Conservation (phyloP, 2,329 filamentous ascomycete genomes). For the Fusarium annulatum region DNA sequence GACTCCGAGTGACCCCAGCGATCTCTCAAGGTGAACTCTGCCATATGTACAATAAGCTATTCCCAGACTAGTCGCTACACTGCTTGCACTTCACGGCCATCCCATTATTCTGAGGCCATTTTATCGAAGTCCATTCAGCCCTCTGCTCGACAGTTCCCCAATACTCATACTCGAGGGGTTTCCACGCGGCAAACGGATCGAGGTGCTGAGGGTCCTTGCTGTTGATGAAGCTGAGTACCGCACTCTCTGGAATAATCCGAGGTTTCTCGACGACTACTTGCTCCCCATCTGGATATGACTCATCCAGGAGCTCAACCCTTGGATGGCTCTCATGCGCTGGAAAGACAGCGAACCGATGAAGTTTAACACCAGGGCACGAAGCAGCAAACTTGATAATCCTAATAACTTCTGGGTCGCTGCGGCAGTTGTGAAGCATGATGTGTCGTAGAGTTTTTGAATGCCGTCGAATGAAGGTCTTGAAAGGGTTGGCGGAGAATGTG, state of each 20-base stretch:
- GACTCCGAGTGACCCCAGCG: neutral
- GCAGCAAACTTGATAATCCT: neutral
- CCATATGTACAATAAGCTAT: neutral
- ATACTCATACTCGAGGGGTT: neutral
- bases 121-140: neutral
- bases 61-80: neutral
- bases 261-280: too few species aligned
- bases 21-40: neutral
- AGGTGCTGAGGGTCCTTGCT: neutral
- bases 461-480: neutral
- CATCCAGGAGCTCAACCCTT: neutral
- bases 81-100: neutral
- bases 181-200: neutral
- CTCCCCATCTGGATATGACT: neutral
- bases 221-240: conserved; percentile 9
- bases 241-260: neutral
- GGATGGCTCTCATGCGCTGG: neutral
- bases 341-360: conserved; percentile 13
- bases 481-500: neutral
- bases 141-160: neutral
- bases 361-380: neutral
- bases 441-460: conserved; percentile 9
- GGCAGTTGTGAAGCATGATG: neutral
- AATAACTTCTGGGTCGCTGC: neutral
- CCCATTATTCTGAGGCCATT: conserved; percentile 1